Evolutionary conservation across 306 rosid genomes (phyloP), one percentile per base, ranked within the genome.

Genomic region (Echinosophora koreensis): DNA sequence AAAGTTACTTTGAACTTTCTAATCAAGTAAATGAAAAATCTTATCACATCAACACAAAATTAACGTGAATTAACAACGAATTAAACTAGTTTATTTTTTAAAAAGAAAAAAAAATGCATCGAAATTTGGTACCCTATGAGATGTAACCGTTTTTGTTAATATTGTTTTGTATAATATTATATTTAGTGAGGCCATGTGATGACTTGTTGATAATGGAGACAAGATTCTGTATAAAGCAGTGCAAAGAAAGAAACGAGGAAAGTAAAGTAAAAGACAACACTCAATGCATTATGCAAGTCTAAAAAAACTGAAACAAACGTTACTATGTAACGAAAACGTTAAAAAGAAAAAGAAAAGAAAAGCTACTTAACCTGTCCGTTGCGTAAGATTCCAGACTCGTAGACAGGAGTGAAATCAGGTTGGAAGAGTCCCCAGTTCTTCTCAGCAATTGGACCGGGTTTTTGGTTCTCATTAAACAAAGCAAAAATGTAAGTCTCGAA

Each of bases 391-490:
- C 95, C 97, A 11, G 80, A 5, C 11, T 87, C 81, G 46, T 95
- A 95, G 6, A 95, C 93, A 11, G 97, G 94, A 35, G 96, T 77
- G 46, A 95, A 88, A 76, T 92, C 99, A 0, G 94, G 91, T 5
- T 18, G 86, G 47, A 95, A 92, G 39, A 95, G 15, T 0, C 97
- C 99, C 93, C 97, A 95, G 71, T 92, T 95, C 60, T 86, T 80
- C 81, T 95, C 99, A 0, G 97, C 97, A 0, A 54, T 30, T 5
- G 99, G 99, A 41, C 97, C 99, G 5, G 99, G 96, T 70, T 95
- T 95, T 37, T 87, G 89, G 86, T 92, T 84, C 87, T 95, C 99
- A 8, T 95, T 87, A 32, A 95, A 95, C 68, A 95, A 32, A 0
- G 90, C 89, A 9, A 95, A 95, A 1, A 95, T 52, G 47, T 80